Evolutionary conservation across 805 yeast genomes (phyloP), one percentile per base, ranked within the genome.

Genomic region (Yarrowia osloensis): DNA sequence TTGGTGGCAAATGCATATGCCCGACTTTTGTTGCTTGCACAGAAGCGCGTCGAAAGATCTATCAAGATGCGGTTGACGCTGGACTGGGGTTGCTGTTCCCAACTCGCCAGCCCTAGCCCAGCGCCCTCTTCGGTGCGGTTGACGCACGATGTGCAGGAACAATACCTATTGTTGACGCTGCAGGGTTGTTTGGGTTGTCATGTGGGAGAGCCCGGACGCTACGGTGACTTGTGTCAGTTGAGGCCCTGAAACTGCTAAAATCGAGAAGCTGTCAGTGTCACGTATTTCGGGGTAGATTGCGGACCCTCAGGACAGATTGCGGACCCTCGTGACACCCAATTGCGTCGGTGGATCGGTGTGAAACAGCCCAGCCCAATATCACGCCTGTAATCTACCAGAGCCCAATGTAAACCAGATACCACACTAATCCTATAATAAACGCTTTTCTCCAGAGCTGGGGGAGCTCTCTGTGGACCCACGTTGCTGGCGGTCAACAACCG

Each of bases 181-280:
- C 61, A 54, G 61, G 61, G 61, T 50, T 54, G 61, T 54, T 35
- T 33, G 42, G 59, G 37, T 19, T 47, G 54, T 47, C 40, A 33
- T 33, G 59, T 52, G 29, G 28, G 28, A n/a, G 19, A 13, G 13
- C 5, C 39, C 39, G 17, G 19, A 35, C 39, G 22, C 22, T 4
- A 19, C 9, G 21, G 21, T 52, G 59, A 17, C 22, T 21, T 39
- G 24, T 29, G 54, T 44, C 49, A 44, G 17, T 24, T 44, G 50
- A 24, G 50, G 19, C 50, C 31, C 50, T 46, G 21, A 46, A 26
- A 26, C 31, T 46, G 50, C 50, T 26, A 46, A 26, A 44, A 46
- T 26, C 31, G 47, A 17, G 39, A 4, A 1, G 9, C 50, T 46
- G 33, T 46, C 50, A 26, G 29, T 46, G 50, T 46, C 50, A 46